Base-by-base conservation (phyloP, 176 grass and related monocot genomes). In the Canna indica region DNA sequence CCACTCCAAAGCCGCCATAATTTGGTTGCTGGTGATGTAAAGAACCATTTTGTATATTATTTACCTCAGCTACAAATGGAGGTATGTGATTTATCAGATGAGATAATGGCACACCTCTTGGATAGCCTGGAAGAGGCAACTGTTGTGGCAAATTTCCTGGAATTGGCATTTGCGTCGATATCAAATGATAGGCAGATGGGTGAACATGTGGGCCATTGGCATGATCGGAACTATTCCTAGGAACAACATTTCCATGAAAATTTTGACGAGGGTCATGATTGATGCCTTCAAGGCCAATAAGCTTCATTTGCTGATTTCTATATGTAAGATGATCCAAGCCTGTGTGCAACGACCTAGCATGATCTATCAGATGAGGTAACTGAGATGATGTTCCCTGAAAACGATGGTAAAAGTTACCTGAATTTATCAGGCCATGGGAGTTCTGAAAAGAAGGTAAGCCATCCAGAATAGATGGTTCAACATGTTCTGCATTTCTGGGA, bases 41-140 rank as follows among this genome's bases (percentile, higher is more conserved):
- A n/a, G n/a, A n/a, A n/a, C n/a, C n/a, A n/a, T n/a, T n/a, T n/a
- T 88, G 85, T 73, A 92, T 75, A 89, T 88, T 88, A 67, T 69
- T 59, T 70, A 86, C 82, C 81, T 97, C 86, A 76, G 86, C 83
- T 70, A 83, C 60, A 76, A 81, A 88, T 77, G 83, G 80, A 68
- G 83, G 58, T 75, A 87, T 36, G 57, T 83, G 84, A 89, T 87
- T 89, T 52, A 80, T 68, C 60, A 79, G 42, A 59, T 90, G 93
- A 79, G 88, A 84, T 75, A 87, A 79, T 7, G 65, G 81, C 28
- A 85, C 79, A 85, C 76, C 80, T 81, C 94, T 90, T 63, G 79
- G 79, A 81, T 87, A 59, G 27, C 86, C 86, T 71, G 87, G 74
- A 76, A 53, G 63, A 38, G 63, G 32, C 11, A 38, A 39, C 20